These are phyloP conservation scores for Nemania bipapillata DNA, from an alignment of 2,329 filamentous ascomycete species.

Conservation along the genomic window DNA sequence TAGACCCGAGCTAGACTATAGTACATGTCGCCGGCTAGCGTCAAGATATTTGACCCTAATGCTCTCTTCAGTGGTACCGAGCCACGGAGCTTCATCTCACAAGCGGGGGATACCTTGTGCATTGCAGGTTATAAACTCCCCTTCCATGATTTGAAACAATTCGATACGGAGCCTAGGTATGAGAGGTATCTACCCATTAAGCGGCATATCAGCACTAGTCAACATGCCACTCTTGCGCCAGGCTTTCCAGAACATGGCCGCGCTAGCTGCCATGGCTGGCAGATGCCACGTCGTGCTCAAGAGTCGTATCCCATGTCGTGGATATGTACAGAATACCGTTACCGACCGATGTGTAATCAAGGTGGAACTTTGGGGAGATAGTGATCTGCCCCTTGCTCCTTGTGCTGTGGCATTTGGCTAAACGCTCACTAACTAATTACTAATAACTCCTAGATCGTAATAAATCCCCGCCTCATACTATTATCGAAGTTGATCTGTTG, in stretches of 20 bases:
- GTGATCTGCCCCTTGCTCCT: background rate
- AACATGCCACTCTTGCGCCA: slow-evolving; percentile 48
- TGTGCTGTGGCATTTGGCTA: too few species aligned
- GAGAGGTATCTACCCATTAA: slow-evolving; percentile 50
- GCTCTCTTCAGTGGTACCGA: slow-evolving; percentile 47
- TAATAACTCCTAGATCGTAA: slow-evolving; percentile 34
- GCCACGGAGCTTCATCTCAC: slow-evolving; percentile 49
- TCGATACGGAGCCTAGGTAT: slow-evolving; percentile 38
- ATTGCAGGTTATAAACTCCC: slow-evolving; percentile 43
- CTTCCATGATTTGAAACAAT: background rate
- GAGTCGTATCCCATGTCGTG: slow-evolving; percentile 49
- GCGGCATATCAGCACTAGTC: slow-evolving; percentile 48
- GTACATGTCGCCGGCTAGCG: slow-evolving; percentile 48
- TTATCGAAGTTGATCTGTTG: slow-evolving; percentile 49
- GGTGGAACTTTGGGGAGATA: slow-evolving; percentile 48
- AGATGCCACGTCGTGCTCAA: slow-evolving; percentile 39
- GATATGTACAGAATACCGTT: slow-evolving; percentile 53
- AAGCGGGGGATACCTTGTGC: slow-evolving; percentile 48
- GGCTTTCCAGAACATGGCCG: slow-evolving; percentile 50
- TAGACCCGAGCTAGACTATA: slow-evolving; percentile 42
- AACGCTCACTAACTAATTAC: background rate
- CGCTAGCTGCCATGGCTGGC: slow-evolving; percentile 49
- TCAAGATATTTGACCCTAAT: slow-evolving; percentile 48
- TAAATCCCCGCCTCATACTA: slow-evolving; percentile 43
- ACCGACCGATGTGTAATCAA: slow-evolving; percentile 51